phyloP scores from a whole-genome alignment of 2,329 filamentous ascomycete species.

The Paecilomyces sp. region DNA sequence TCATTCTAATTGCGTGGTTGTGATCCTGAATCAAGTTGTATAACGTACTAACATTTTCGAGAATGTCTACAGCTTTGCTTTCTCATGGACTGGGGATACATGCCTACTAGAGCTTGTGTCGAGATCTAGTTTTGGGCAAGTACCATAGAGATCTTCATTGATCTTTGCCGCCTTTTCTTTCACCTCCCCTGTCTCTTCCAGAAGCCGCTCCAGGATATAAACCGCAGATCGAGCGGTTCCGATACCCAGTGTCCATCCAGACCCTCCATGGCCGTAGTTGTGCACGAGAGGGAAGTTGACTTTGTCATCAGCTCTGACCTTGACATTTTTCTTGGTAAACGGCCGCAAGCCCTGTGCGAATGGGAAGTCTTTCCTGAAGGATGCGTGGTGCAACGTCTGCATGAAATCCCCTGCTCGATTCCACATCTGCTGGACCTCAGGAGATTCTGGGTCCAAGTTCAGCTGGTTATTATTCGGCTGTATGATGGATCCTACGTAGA shows the following conservation, averaged over 20 bases:
- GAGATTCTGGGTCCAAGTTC: conserved; percentile 33
- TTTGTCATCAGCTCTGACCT: conserved; percentile 37
- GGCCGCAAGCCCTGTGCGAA: conserved; percentile 39
- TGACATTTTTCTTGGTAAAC: conserved; percentile 33
- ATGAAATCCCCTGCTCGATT: conserved; percentile 37
- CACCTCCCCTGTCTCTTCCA: no score
- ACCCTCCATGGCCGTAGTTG: conserved; percentile 40
- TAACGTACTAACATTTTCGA: no score
- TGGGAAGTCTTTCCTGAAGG: conserved; percentile 35
- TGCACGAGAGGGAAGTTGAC: conserved; percentile 31
- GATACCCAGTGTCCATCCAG: conserved; percentile 27
- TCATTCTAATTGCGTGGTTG: no score
- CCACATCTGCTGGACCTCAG: conserved; percentile 37
- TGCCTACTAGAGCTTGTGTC: no score
- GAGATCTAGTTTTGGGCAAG: no score
- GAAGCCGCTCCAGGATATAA: no score
- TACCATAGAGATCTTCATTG: no score
- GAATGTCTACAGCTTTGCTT: no score
- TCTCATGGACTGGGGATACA: no score
- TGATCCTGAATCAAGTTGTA: no score
- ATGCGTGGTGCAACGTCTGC: conserved; percentile 33
- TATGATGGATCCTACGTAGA: conserved; percentile 35
- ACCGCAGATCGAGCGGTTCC: no score
- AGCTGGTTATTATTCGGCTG: conserved; percentile 30
- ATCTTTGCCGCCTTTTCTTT: no score